These are phyloP conservation scores for Helianthus annuus DNA, from an alignment of 129 eudicot genomes.

Conservation along the genomic window DNA sequence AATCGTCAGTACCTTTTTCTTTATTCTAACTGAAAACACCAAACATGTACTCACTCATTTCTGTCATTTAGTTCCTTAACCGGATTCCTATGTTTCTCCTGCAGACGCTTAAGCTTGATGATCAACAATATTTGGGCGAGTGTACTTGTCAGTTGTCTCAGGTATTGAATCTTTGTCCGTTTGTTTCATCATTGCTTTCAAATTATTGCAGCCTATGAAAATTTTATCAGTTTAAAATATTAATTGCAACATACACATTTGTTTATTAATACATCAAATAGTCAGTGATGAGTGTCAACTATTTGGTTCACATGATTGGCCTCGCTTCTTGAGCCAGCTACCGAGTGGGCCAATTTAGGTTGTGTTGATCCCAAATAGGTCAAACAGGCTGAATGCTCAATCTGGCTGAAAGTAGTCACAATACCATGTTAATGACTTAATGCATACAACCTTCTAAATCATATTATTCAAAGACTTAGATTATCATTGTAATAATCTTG, in stretches of 20 bases:
- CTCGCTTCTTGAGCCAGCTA: conserved; percentile 18
- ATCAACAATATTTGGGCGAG: conserved; percentile 90
- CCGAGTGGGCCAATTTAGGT: not conserved
- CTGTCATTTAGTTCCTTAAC: not conserved
- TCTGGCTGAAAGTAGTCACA: not conserved
- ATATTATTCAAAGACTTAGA: not conserved
- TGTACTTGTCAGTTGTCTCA: conserved; percentile 66
- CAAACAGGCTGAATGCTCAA: not conserved
- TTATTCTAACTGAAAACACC: not conserved
- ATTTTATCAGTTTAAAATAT: not conserved
- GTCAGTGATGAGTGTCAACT: conserved; percentile 4
- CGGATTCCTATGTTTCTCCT: conserved; percentile 17
- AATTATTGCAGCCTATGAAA: not conserved
- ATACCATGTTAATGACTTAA: not conserved
- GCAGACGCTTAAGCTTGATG: conserved; percentile 83
- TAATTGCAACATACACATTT: not conserved
- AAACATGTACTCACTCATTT: not conserved
- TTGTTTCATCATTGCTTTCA: conserved; percentile 10
- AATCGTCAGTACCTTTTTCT: not conserved
- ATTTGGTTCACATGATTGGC: conserved; percentile 7
- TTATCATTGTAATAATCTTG: not conserved
- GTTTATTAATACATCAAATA: not conserved
- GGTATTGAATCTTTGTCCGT: conserved; percentile 42
- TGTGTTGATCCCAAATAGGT: not conserved
- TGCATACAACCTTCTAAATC: not conserved